These are phyloP conservation scores for Fusarium sp. DNA, from an alignment of 2,329 filamentous ascomycete species.

Conservation along the genomic window DNA sequence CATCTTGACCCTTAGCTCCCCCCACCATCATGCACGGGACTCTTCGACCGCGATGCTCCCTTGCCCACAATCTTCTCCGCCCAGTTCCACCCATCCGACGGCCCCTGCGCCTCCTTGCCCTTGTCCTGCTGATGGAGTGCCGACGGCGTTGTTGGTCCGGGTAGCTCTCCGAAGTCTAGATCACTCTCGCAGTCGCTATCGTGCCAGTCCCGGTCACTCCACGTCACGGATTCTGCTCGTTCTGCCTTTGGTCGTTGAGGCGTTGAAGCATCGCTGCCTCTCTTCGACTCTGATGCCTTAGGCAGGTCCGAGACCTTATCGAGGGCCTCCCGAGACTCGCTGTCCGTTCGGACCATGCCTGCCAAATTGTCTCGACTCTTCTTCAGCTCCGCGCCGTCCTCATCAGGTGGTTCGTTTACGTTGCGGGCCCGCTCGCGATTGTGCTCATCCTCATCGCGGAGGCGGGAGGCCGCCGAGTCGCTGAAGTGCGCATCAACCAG, in stretches of 20 bases:
- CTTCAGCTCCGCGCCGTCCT: conserved; percentile 75
- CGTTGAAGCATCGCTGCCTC: conserved; percentile 41
- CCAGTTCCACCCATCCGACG: conserved; percentile 62
- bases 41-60: conserved; percentile 51
- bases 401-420: conserved; percentile 66
- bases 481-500: conserved; percentile 95
- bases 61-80: conserved; percentile 68
- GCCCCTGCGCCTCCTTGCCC: conserved; percentile 42
- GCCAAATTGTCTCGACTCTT: conserved; percentile 41
- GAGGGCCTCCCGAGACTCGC: conserved; percentile 54
- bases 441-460: conserved; percentile 75
- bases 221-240: conserved; percentile 68
- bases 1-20: conserved; percentile 29
- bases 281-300: conserved; percentile 35
- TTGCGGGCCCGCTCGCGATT: conserved; percentile 77
- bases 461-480: conserved; percentile 72
- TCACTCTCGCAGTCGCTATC: conserved; percentile 48
- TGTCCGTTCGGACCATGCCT: conserved; percentile 43
- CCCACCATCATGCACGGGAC: conserved; percentile 41
- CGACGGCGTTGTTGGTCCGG: conserved; percentile 31
- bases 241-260: conserved; percentile 40
- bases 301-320: conserved; percentile 64
- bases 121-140: conserved; percentile 37
- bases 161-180: conserved; percentile 46
- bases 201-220: conserved; percentile 64